Base-by-base conservation (phyloP, 83 land plant species). In the Larix sibirica region DNA sequence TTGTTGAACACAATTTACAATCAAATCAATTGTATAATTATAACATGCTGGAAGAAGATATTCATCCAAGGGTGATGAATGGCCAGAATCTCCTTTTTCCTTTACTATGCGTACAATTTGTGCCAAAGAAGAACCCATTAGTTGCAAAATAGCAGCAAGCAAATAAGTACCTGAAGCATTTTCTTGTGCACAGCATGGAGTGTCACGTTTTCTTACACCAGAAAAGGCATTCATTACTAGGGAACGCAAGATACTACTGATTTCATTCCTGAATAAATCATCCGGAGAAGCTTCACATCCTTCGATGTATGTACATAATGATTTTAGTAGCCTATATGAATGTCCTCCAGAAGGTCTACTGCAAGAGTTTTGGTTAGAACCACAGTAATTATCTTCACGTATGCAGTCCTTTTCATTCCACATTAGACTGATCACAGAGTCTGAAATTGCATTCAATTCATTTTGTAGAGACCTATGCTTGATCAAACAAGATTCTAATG, bases 401-500 rank as follows among this genome's bases (percentile, higher is more conserved):
- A 31, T 69, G 44, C 42, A 69, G 33, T 69, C 74, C 3, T 69
- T 16, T 36, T 69, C 74, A 69, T 69, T 69, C 74, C 74, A 69
- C 74, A 69, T 69, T 5, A 69, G 40, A 16, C 28, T 69, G 40
- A 69, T 36, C n/a, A 69, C 0, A 33, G 74, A 69, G 36, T 33
- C 5, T 13, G 74, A 36, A 69, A 38, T 69, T 69, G 17, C 42
- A 36, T 69, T 31, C 33, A 69, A 16, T 3, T 69, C 74, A 36
- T 38, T 40, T 69, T 69, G 74, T 36, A 69, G 36, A 69, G 26
- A 13, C 42, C 18, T 69, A 20, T 33, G 20, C 20, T 69, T 69
- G 17, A 69, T 69, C 42, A 69, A 40, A 69, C 74, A 69, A 69
- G 74, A 69, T 69, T 36, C 74, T 69, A 69, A 69, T 36, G 10